These are phyloP conservation scores for Madurella mycetomatis DNA, from an alignment of 2,329 filamentous ascomycete species.

Conservation along the genomic window DNA sequence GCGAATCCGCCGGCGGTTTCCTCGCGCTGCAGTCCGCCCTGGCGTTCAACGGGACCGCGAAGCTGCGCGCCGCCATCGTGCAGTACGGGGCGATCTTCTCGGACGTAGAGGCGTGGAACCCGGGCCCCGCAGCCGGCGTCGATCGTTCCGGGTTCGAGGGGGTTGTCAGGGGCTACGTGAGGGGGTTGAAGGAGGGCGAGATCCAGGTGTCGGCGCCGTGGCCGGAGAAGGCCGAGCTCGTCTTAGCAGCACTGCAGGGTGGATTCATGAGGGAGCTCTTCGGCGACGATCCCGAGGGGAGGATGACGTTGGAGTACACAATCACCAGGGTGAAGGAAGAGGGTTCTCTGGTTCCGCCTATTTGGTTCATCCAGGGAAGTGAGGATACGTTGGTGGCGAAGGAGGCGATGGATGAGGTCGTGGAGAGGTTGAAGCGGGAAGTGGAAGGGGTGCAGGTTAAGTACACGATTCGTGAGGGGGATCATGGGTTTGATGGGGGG, in stretches of 20 bases:
- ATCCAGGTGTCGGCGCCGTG: constrained; percentile 13
- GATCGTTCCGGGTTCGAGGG: not conserved
- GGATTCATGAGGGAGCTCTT: constrained; percentile 15
- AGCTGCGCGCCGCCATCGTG: constrained; percentile 19
- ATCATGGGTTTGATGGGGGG: constrained; percentile 20
- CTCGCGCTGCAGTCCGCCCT: constrained; percentile 25
- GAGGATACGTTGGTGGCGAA: constrained; percentile 18
- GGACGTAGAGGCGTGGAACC: constrained; percentile 13
- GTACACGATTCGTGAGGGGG: constrained; percentile 19
- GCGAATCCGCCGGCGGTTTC: constrained; percentile 26
- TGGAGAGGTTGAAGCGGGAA: constrained; percentile 8
- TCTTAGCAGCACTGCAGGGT: not conserved
- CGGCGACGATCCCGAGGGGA: constrained; percentile 15
- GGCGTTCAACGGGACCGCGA: constrained; percentile 12
- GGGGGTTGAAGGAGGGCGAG: not conserved
- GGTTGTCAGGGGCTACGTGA: constrained; percentile 12
- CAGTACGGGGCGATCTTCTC: constrained; percentile 19
- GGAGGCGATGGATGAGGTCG: constrained; percentile 16
- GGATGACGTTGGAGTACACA: constrained; percentile 14
- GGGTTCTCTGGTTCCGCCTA: constrained; percentile 8
- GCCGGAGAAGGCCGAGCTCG: constrained; percentile 7
- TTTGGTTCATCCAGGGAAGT: constrained; percentile 22
- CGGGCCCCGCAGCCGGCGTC: not conserved
- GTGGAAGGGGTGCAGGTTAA: constrained; percentile 15
- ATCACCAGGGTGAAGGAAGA: constrained; percentile 7